Base-by-base conservation (phyloP, 2,329 filamentous ascomycete genomes). In the Rutstroemia sp. region DNA sequence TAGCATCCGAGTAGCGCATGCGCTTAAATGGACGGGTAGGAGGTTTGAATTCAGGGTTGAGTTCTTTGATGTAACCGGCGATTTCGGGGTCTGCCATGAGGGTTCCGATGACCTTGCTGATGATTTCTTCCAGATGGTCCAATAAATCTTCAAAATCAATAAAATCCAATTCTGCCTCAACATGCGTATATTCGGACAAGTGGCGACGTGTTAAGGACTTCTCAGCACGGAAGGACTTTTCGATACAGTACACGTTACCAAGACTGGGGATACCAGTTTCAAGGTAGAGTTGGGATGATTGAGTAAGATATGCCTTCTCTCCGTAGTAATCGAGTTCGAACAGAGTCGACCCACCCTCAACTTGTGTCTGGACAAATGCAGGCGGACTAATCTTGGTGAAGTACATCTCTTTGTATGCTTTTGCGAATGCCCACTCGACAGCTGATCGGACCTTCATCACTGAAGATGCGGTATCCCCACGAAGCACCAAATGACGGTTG, bases 201-300 rank as follows among this genome's bases (percentile, higher is more conserved):
- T 99, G 94, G 68, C 94, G 89, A 60, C 94, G 88, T 50, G 94
- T 99, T 57, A 97, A 79, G 6, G 87, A 92, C 76, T 96, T 96
- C 75, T 99, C 94, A 14, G 94, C 94, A 60, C 94, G 92, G 86
- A 99, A 99, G 2, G 92, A 97, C 73, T 96, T 96, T 74, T 96
- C 92, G 67, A 99, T 92, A 71, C 92, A 97, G 81, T 95, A 99
- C 53, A 96, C 91, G 71, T 96, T 90, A 65, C 94, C 94, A 67
- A 97, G 80, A 52, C 87, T 90, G 10, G 92, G 90, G 34, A 99
- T 78, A 63, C 87, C 90, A 34, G 94, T 99, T 79, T 99, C 94
- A 58, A 99, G 87, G 75, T 99, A 99, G 54, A 99, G 83, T 74
- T 99, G 94, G 37, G 90, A 95, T 3, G 92, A 96, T 75, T 99